These are phyloP conservation scores for Hamigera avellanea DNA, from an alignment of 495 filamentous ascomycete species.

Conservation along the genomic window DNA sequence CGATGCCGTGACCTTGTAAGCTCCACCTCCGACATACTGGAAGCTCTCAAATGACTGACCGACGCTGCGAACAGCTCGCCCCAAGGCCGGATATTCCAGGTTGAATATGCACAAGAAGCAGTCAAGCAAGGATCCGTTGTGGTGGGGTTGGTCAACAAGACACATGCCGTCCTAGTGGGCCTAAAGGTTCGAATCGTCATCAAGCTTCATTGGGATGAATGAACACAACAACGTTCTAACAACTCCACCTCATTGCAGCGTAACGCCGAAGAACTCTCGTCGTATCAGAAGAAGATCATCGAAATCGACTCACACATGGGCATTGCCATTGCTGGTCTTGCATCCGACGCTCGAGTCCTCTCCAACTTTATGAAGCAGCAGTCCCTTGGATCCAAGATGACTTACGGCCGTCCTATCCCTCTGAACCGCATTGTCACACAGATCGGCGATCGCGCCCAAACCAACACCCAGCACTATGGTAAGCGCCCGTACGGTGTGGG, in stretches of 20 bases:
- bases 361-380: constrained; percentile 99
- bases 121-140: constrained; percentile 99
- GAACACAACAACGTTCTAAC: constrained; percentile 1
- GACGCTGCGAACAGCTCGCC: constrained; percentile 57
- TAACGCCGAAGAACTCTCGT: constrained; percentile 98
- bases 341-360: constrained; percentile 95
- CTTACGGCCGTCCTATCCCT: constrained; percentile 86
- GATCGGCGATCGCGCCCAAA: constrained; percentile 93
- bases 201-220: neutral
- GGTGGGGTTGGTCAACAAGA: constrained; percentile 93
- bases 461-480: constrained; percentile 95
- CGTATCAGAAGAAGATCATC: constrained; percentile 99
- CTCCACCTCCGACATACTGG: constrained; percentile 5
- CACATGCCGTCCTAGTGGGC: constrained; percentile 90
- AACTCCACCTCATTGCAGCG: constrained; percentile 45
- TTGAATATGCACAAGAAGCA: constrained; percentile 97
- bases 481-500: constrained; percentile 95
- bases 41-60: constrained; percentile 8
- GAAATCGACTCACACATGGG: constrained; percentile 91
- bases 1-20: constrained; percentile 98
- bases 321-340: constrained; percentile 90
- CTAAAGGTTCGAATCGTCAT: constrained; percentile 62
- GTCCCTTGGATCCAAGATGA: constrained; percentile 86
- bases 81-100: constrained; percentile 98
- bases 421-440: constrained; percentile 75